Evolutionary conservation across 2,329 filamentous ascomycete genomes (phyloP).

Genomic region (Onygenales sp.): DNA sequence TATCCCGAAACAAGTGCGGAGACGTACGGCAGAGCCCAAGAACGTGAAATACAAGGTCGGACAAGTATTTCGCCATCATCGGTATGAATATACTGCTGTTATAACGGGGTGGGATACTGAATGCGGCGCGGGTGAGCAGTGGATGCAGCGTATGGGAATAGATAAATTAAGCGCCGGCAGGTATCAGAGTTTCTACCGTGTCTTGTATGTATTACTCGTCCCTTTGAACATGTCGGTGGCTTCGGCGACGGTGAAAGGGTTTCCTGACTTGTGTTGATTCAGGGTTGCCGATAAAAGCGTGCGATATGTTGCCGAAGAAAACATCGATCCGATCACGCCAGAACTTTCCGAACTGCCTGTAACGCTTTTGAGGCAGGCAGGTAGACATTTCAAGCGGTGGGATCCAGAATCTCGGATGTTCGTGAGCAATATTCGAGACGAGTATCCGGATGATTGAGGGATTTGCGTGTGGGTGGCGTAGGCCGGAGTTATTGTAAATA

Average conservation of each 20-base stretch:
- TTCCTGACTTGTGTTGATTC: slow-evolving; percentile 11
- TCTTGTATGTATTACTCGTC: slow-evolving; percentile 55
- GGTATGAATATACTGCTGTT: slow-evolving; percentile 70
- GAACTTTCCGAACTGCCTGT: slow-evolving; percentile 42
- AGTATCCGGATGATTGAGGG: slow-evolving; percentile 72
- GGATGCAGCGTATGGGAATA: slow-evolving; percentile 55
- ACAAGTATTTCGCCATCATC: slow-evolving; percentile 70
- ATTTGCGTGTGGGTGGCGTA: background rate
- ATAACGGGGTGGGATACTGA: slow-evolving; percentile 77
- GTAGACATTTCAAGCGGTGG: slow-evolving; percentile 82
- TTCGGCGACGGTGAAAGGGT: slow-evolving; percentile 9
- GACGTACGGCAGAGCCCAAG: slow-evolving; percentile 24
- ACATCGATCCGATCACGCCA: slow-evolving; percentile 55
- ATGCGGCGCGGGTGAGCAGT: slow-evolving; percentile 50
- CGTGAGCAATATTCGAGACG: slow-evolving; percentile 71
- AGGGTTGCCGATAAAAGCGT: slow-evolving; percentile 59
- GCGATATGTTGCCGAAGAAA: slow-evolving; percentile 72
- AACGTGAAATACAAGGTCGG: slow-evolving; percentile 62
- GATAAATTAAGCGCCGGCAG: slow-evolving; percentile 51
- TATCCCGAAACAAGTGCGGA: slow-evolving; percentile 41
- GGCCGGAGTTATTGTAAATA: background rate
- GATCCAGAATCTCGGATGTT: slow-evolving; percentile 58
- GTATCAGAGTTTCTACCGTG: slow-evolving; percentile 71
- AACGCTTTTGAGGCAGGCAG: slow-evolving; percentile 57
- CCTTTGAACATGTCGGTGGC: background rate